Conservation (phyloP, 176 grass and related monocot species). For the Oryza nivara region DNA sequence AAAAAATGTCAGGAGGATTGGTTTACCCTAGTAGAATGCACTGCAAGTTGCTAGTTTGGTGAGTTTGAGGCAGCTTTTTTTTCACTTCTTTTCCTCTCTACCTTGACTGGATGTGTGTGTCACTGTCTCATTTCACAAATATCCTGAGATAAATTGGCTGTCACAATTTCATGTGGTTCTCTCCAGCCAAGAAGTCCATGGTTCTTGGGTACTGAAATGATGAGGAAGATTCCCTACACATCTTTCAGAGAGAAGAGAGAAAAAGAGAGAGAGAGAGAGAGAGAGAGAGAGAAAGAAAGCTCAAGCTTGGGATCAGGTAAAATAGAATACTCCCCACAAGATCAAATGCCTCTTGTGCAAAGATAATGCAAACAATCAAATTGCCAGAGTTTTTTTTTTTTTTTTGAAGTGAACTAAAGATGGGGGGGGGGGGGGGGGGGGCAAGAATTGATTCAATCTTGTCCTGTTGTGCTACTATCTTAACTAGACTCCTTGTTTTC, state of each 20-base stretch:
- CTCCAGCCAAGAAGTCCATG: conserved; percentile 22
- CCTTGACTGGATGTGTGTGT: neutral
- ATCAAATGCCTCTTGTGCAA: conserved; percentile 27
- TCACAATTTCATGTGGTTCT: conserved; percentile 28
- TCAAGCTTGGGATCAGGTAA: conserved; percentile 27
- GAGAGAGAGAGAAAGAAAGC: neutral
- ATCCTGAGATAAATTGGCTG: conserved; percentile 1
- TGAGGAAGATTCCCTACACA: conserved; percentile 32
- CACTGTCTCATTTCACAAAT: conserved; percentile 11
- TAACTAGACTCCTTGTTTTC: conserved; percentile 49
- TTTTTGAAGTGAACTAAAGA: neutral
- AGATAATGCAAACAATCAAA: conserved; percentile 28
- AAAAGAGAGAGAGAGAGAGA: neutral
- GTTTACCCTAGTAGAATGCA: conserved; percentile 32
- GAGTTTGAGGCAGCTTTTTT: conserved; percentile 27
- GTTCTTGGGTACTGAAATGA: conserved; percentile 43
- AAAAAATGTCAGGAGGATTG: neutral
- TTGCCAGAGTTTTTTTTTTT: neutral
- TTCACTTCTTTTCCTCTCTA: conserved; percentile 7
- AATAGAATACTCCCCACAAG: conserved; percentile 29
- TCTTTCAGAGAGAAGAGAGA: neutral
- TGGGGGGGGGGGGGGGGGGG: neutral
- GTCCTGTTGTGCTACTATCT: conserved; percentile 36
- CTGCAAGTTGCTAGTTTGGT: conserved; percentile 31
- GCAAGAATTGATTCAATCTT: conserved; percentile 30